Percentiles rank a stretch among this genome's conserved stretches.
Conservation (phyloP, 805 yeast genomes). For the Schwanniomyces pseudopolymorphus region DNA sequence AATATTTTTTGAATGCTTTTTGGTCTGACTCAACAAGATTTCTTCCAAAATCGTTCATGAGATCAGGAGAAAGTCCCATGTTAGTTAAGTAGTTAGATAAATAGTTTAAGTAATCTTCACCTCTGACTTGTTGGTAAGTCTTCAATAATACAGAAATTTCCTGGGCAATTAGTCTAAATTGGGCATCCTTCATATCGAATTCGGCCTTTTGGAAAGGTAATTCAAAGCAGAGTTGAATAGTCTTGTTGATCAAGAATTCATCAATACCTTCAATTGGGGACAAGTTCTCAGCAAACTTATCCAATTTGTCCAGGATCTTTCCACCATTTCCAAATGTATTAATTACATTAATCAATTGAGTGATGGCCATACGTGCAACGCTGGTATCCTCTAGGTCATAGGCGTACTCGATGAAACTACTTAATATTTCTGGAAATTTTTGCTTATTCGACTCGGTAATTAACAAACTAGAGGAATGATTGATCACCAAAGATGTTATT, state of each 20-base stretch:
- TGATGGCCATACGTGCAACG: slow-evolving; percentile 66
- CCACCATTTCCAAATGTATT: slow-evolving; percentile 60
- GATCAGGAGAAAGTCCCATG: slow-evolving; percentile 55
- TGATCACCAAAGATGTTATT: slow-evolving; percentile 67
- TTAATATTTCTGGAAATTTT: slow-evolving; percentile 59
- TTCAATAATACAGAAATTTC: slow-evolving; percentile 74
- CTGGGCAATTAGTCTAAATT: slow-evolving; percentile 66
- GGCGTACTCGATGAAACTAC: slow-evolving; percentile 64
- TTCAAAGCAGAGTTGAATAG: slow-evolving; percentile 69
- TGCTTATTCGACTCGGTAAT: slow-evolving; percentile 64
- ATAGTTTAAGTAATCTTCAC: slow-evolving; percentile 44
- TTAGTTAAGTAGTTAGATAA: slow-evolving; percentile 56
- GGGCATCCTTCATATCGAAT: slow-evolving; percentile 75
- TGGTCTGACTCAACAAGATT: slow-evolving; percentile 55
- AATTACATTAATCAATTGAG: slow-evolving; percentile 64
- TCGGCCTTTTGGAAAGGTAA: slow-evolving; percentile 71
- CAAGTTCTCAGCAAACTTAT: slow-evolving; percentile 48
- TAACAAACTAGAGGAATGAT: slow-evolving; percentile 76
- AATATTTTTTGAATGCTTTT: slow-evolving; percentile 71
- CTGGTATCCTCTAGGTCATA: slow-evolving; percentile 62
- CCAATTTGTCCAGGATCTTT: slow-evolving; percentile 58
- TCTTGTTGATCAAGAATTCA: slow-evolving; percentile 64
- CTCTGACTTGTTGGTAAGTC: slow-evolving; percentile 47
- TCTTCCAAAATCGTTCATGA: slow-evolving; percentile 61
- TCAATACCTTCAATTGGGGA: slow-evolving; percentile 68